A percentile compares a stretch with the other conserved stretches of the same genome.
phyloP scores from a whole-genome alignment of 2,329 filamentous ascomycete species.

The Aspergillus ustus region DNA sequence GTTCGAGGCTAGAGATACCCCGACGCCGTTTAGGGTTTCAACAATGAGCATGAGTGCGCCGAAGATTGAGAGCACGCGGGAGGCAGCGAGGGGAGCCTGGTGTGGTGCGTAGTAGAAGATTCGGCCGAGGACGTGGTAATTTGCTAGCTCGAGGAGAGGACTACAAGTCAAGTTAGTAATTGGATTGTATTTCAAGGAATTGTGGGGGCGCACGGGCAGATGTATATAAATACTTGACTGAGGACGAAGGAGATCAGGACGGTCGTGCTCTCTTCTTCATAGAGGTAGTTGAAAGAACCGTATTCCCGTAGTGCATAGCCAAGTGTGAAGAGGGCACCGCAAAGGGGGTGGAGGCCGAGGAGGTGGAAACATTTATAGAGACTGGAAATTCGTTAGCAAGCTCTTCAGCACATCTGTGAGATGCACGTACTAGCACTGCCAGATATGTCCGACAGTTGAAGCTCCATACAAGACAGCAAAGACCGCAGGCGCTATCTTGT shows the following conservation, averaged over 20 bases:
- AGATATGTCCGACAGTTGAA: not conserved
- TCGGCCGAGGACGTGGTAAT: conserved; percentile 65
- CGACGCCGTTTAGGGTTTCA: conserved; percentile 38
- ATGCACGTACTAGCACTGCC: not conserved
- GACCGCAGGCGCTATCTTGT: not conserved
- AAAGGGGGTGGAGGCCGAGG: conserved; percentile 58
- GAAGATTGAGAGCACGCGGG: conserved; percentile 53
- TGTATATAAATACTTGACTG: conserved; percentile 39
- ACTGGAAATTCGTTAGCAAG: not conserved
- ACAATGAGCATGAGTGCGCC: conserved; percentile 53
- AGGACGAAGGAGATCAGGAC: conserved; percentile 30
- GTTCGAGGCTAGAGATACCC: conserved; percentile 50
- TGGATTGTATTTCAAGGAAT: conserved; percentile 16
- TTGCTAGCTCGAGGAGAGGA: conserved; percentile 64
- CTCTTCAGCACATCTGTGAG: not conserved
- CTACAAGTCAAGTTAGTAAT: conserved; percentile 34
- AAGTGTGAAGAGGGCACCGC: conserved; percentile 57
- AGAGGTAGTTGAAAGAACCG: conserved; percentile 57
- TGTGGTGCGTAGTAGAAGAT: conserved; percentile 66
- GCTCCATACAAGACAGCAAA: not conserved
- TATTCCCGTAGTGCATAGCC: conserved; percentile 62
- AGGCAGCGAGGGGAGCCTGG: conserved; percentile 57
- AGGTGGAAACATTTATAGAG: not conserved
- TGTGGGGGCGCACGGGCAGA: conserved; percentile 44
- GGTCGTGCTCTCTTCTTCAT: conserved; percentile 29